phyloP scores from a whole-genome alignment of 139 green algal species.

The Axilococcus clingmanii region DNA sequence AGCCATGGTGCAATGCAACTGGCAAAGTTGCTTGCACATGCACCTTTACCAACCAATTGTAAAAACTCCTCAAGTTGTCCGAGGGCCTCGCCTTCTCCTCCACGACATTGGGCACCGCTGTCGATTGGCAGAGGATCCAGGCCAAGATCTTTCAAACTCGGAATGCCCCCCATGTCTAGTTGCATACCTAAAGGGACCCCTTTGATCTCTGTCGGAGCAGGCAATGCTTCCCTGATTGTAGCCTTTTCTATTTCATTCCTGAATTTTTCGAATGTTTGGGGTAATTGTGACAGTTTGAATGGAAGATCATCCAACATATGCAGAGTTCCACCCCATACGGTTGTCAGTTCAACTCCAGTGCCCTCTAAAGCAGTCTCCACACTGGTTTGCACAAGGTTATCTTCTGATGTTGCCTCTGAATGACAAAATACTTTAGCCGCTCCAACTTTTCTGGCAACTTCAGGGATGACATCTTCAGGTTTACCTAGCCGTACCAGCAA shows the following conservation, averaged over 20 bases:
- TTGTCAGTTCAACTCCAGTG: slow-evolving; percentile 32
- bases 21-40: slow-evolving; percentile 41
- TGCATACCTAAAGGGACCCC: slow-evolving; percentile 25
- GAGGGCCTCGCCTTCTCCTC: slow-evolving; percentile 68
- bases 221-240: slow-evolving; percentile 18
- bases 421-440: slow-evolving; percentile 50
- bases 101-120: slow-evolving; percentile 7
- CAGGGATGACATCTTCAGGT: slow-evolving; percentile 38
- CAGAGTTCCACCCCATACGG: slow-evolving; percentile 55
- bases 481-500: slow-evolving; percentile 45
- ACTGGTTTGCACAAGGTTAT: slow-evolving; percentile 37
- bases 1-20: slow-evolving; percentile 72
- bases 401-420: slow-evolving; percentile 59
- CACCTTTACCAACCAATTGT: background rate
- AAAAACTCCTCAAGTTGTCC: slow-evolving; percentile 42
- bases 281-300: slow-evolving; percentile 47
- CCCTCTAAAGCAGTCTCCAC: slow-evolving; percentile 37
- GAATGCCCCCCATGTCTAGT: slow-evolving; percentile 41
- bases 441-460: slow-evolving; percentile 11
- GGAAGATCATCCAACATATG: slow-evolving; percentile 61
- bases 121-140: slow-evolving; percentile 17
- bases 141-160: slow-evolving; percentile 51
- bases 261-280: slow-evolving; percentile 40
- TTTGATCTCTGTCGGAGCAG: slow-evolving; percentile 25
- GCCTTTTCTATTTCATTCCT: slow-evolving; percentile 15